phyloP scores from a whole-genome alignment of 108 stramenopile genomes.

The Nitzschia sp. region DNA sequence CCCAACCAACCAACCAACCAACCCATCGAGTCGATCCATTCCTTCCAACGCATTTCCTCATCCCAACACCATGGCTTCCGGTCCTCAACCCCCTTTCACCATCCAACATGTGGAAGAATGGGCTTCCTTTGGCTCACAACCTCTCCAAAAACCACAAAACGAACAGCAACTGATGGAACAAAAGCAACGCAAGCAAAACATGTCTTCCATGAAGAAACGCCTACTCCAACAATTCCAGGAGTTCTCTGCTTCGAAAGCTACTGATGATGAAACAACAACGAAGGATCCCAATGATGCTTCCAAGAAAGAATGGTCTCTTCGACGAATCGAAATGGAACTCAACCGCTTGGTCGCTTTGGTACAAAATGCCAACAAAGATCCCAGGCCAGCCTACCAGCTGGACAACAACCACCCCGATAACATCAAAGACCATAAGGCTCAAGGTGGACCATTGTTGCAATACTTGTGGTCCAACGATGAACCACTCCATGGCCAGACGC shows the following conservation, averaged over 20 bases:
- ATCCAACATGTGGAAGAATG: conserved; percentile 17
- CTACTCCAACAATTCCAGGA: neutral
- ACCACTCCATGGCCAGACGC: conserved; percentile 46
- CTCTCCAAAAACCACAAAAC: conserved; percentile 1
- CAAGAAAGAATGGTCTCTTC: neutral
- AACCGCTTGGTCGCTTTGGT: too few species aligned
- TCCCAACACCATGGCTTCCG: neutral
- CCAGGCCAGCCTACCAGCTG: neutral
- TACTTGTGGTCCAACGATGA: conserved; percentile 40
- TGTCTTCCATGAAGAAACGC: conserved; percentile 2
- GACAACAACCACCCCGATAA: conserved; percentile 37
- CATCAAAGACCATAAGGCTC: conserved; percentile 36
- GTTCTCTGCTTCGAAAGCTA: neutral
- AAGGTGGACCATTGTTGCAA: conserved; percentile 39
- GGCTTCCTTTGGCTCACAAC: conserved; percentile 20
- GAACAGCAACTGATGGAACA: neutral
- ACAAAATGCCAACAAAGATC: neutral
- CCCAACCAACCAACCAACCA: too few species aligned
- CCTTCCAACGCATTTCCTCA: too few species aligned
- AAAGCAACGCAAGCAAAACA: conserved; percentile 10
- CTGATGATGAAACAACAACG: neutral
- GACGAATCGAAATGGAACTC: too few species aligned
- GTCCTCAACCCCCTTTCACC: conserved; percentile 4
- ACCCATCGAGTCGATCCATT: too few species aligned
- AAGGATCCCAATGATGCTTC: neutral